Evolutionary conservation across 805 yeast genomes (phyloP).

Genomic region (Kluyveromyces aestuarii): DNA sequence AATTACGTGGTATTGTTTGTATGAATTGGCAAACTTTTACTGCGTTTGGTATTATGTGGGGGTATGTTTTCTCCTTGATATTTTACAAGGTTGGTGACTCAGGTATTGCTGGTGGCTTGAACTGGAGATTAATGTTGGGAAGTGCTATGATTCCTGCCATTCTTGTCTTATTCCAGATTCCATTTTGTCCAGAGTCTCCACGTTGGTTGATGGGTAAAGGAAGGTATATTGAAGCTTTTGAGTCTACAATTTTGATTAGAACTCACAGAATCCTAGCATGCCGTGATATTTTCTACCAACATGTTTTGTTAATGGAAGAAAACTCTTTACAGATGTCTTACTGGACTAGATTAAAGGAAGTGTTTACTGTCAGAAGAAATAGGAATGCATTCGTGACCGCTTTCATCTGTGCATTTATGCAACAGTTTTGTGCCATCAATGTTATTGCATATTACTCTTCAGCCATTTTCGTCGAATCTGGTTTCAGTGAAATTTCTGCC

Average conservation of each 20-base stretch:
- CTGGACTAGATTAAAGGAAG: constrained; percentile 40
- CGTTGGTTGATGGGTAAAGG: constrained; percentile 71
- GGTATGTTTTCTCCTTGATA: constrained; percentile 56
- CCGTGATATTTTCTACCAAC: constrained; percentile 61
- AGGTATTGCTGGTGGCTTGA: constrained; percentile 34
- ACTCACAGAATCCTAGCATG: constrained; percentile 51
- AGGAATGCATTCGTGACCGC: constrained; percentile 77
- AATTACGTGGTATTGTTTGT: constrained; percentile 56
- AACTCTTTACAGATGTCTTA: constrained; percentile 40
- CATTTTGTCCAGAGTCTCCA: constrained; percentile 67
- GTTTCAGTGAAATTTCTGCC: constrained; percentile 52
- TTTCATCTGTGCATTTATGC: constrained; percentile 80
- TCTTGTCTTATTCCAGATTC: constrained; percentile 49
- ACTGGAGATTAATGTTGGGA: constrained; percentile 65
- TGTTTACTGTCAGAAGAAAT: constrained; percentile 68
- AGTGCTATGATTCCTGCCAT: constrained; percentile 62
- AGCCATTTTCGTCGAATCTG: constrained; percentile 60
- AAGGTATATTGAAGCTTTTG: constrained; percentile 50
- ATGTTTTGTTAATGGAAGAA: constrained; percentile 56
- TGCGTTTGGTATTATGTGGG: constrained; percentile 67
- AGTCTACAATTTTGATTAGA: constrained; percentile 42
- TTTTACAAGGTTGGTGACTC: constrained; percentile 43
- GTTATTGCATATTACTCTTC: constrained; percentile 83
- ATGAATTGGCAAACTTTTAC: constrained; percentile 74
- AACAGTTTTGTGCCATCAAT: constrained; percentile 85